Percentiles rank a stretch among this genome's conserved stretches.
These are phyloP conservation scores for slime mould (Dictyostelium discoideum) DNA, from an alignment of 78 protist species.

Conservation along the genomic window dicty_2.7 NC_007088.5:4902501-4903000, in stretches of 20 bases:
- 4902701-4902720: neutral
- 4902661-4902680: neutral
- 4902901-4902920: too few species aligned
- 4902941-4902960: conserved; percentile 23
- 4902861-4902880: conserved; percentile 2
- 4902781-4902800: conserved; percentile 15
- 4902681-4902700: neutral
- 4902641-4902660: neutral
- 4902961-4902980: neutral
- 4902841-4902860: neutral
- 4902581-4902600: neutral
- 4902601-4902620: neutral
- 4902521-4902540: conserved; percentile 13
- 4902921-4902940: neutral
- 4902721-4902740: neutral
- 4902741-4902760: conserved; percentile 1
- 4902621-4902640: conserved; percentile 17
- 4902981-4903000: neutral
- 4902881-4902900: neutral
- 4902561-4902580: neutral
- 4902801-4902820: neutral
- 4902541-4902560: neutral
- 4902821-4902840: neutral
- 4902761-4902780: neutral
- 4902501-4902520: conserved; percentile 1